phyloP scores from a whole-genome alignment of 352 stramenopile genomes.

The Phytophthora cryptogea region DNA sequence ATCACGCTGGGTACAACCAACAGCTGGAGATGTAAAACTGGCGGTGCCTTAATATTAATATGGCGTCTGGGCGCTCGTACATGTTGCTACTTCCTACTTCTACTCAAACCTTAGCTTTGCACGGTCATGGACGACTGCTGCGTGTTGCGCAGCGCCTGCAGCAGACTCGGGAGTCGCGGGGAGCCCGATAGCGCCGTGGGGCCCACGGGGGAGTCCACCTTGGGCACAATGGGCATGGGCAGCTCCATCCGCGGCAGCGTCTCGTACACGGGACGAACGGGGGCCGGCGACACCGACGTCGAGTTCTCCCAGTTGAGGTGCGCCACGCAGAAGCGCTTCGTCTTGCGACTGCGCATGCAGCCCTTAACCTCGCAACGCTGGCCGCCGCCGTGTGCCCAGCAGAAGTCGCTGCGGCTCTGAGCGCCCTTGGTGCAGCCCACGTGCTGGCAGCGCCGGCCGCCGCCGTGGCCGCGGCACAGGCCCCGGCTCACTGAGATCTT shows the following conservation, averaged over 20 bases:
- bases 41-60: constrained; percentile 21
- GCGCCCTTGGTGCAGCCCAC: constrained; percentile 53
- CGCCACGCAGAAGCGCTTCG: constrained; percentile 64
- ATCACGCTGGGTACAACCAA: background rate
- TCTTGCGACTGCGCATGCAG: constrained; percentile 67
- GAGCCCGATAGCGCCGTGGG: constrained; percentile 13
- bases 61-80: constrained; percentile 1
- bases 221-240: constrained; percentile 33
- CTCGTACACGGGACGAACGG: constrained; percentile 16
- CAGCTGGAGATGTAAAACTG: background rate
- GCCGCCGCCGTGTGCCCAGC: constrained; percentile 66
- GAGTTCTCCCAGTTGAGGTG: constrained; percentile 52
- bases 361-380: constrained; percentile 63
- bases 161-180: constrained; percentile 45
- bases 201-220: constrained; percentile 21
- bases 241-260: constrained; percentile 21
- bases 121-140: constrained; percentile 29
- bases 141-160: constrained; percentile 48
- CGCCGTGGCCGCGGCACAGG: constrained; percentile 63
- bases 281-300: constrained; percentile 6
- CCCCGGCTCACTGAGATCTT: constrained; percentile 69
- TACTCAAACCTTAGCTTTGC: constrained; percentile 17
- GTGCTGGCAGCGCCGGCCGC: constrained; percentile 58
- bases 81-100: constrained; percentile 9
- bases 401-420: constrained; percentile 64